Evolutionary conservation across 768 basidiomycete species (phyloP).

Genomic region (Tylopilus sp.): DNA sequence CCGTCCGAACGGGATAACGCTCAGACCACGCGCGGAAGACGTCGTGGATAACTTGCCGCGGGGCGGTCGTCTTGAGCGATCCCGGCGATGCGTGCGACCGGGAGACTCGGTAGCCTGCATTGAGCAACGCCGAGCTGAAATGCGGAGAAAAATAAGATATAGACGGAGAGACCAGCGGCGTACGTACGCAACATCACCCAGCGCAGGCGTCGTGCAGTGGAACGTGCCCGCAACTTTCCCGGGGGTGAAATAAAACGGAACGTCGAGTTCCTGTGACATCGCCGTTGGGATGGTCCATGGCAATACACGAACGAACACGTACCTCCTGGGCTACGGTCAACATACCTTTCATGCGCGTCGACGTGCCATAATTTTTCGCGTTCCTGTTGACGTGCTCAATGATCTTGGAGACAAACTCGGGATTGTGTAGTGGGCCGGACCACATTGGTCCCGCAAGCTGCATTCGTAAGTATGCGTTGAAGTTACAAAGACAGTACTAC

Average conservation of each 20-base stretch:
- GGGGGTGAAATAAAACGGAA: conserved; percentile 88
- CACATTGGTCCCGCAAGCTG: conserved; percentile 97
- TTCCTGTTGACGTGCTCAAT: conserved; percentile 67
- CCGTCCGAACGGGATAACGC: conserved; percentile 74
- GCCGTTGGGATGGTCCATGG: not conserved
- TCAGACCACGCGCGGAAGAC: conserved; percentile 86
- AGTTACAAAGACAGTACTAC: not conserved
- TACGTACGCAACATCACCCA: conserved; percentile 73
- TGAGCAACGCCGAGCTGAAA: conserved; percentile 87
- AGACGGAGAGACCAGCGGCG: not conserved
- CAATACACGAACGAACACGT: conserved; percentile 16
- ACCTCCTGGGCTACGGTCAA: conserved; percentile 86
- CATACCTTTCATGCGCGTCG: conserved; percentile 92
- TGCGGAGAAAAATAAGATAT: not conserved
- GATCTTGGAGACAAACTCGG: conserved; percentile 69
- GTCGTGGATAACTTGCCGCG: conserved; percentile 69
- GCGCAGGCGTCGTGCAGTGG: conserved; percentile 73
- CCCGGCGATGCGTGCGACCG: too few species aligned
- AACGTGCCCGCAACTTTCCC: conserved; percentile 75
- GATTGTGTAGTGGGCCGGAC: conserved; percentile 83
- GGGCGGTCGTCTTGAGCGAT: too few species aligned
- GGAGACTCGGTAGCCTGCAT: conserved; percentile 81
- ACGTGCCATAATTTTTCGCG: conserved; percentile 69
- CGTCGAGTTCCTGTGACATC: conserved; percentile 59
- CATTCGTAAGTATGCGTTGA: not conserved